Percentiles rank a stretch among this genome's conserved stretches.
phyloP scores from a whole-genome alignment of 2,329 filamentous ascomycete genomes.

The Dothistroma septosporum region DNA sequence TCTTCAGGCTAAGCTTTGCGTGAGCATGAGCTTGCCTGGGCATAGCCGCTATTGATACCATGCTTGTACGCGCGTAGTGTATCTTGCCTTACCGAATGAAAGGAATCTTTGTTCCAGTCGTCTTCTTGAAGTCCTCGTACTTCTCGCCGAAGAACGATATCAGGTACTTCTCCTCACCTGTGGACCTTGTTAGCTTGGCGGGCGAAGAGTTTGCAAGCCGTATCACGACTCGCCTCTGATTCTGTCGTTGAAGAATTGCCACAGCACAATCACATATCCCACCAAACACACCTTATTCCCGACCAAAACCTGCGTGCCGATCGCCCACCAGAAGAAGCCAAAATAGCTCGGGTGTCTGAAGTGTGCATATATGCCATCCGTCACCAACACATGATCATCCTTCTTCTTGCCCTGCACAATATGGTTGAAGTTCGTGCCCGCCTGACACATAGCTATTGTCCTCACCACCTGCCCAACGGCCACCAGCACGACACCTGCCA shows the following conservation, averaged over 20 bases:
- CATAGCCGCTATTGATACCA: neutral
- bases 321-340: constrained; percentile 96
- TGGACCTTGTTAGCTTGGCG: constrained; percentile 5
- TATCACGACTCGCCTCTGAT: constrained; percentile 51
- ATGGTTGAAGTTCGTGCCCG: constrained; percentile 86
- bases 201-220: neutral
- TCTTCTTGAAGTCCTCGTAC: constrained; percentile 68
- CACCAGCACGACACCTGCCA: constrained; percentile 61
- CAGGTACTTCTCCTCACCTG: constrained; percentile 73
- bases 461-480: constrained; percentile 69
- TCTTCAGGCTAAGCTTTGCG: neutral
- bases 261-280: constrained; percentile 70
- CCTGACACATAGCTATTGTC: constrained; percentile 81
- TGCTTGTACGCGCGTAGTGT: neutral
- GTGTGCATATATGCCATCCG: constrained; percentile 68
- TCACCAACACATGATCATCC: constrained; percentile 75
- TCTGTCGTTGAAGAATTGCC: constrained; percentile 74
- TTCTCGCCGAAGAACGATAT: constrained; percentile 79
- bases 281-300: constrained; percentile 78
- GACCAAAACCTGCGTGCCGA: constrained; percentile 88
- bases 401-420: constrained; percentile 67
- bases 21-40: neutral
- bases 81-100: constrained; percentile 51
- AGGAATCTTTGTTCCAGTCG: constrained; percentile 74
- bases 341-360: constrained; percentile 91